A percentile compares a stretch with the other conserved stretches of the same genome.
These are phyloP conservation scores for Scleroderma citrinum DNA, from an alignment of 768 basidiomycete species.

Conservation along the genomic window DNA sequence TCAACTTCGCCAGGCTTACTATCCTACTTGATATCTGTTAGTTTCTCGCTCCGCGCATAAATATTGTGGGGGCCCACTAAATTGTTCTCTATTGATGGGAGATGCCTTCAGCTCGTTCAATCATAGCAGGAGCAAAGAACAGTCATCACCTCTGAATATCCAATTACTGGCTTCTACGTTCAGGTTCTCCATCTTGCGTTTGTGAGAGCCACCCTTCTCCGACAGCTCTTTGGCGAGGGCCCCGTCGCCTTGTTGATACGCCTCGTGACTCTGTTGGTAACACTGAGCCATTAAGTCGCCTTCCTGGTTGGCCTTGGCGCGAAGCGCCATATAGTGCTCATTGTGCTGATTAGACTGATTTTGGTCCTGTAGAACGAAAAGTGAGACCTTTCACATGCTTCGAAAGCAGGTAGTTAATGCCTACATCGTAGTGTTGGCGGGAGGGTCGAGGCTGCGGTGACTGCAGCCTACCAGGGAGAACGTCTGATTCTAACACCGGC, in stretches of 20 bases:
- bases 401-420: background rate
- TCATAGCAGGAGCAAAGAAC: background rate
- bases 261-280: conserved; percentile 69
- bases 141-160: conserved; percentile 70
- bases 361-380: conserved; percentile 36
- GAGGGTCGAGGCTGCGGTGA: conserved; percentile 11
- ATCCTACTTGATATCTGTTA: conserved; percentile 35
- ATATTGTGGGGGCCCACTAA: conserved; percentile 33
- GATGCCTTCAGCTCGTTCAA: conserved; percentile 1
- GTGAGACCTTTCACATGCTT: background rate
- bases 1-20: conserved; percentile 74
- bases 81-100: conserved; percentile 63
- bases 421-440: conserved; percentile 14
- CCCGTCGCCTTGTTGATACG: conserved; percentile 68
- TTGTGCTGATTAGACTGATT: conserved; percentile 65
- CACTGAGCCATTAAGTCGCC: conserved; percentile 72
- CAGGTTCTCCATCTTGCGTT: conserved; percentile 67
- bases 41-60: background rate
- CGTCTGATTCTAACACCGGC: conserved; percentile 9
- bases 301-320: conserved; percentile 70
- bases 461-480: conserved; percentile 6
- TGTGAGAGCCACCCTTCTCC: conserved; percentile 73
- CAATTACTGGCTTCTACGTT: conserved; percentile 81
- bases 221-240: conserved; percentile 79
- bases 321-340: conserved; percentile 60